Conservation (phyloP, 1,284 basidiomycete species). For the Melanopsichium pennsylvanicum region DNA sequence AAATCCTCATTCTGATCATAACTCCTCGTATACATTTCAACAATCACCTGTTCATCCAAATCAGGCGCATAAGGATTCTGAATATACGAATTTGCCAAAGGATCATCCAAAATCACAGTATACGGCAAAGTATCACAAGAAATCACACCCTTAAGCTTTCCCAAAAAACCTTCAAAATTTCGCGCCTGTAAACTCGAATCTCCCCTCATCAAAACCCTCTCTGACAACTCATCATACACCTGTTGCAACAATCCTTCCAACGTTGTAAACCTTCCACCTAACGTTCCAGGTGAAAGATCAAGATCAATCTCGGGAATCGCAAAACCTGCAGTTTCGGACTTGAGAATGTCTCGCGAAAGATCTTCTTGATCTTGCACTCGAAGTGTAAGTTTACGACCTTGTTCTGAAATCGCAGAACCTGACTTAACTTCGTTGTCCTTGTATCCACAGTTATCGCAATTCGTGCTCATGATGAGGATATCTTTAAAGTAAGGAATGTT, state of each 20-base stretch:
- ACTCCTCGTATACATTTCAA: slow-evolving; percentile 82
- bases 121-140: slow-evolving; percentile 57
- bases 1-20: slow-evolving; percentile 94
- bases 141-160: slow-evolving; percentile 70
- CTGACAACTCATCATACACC: slow-evolving; percentile 91
- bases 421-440: slow-evolving; percentile 98
- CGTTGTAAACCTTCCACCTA: slow-evolving; percentile 98
- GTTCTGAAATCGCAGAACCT: slow-evolving; percentile 82
- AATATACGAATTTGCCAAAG: slow-evolving; percentile 91
- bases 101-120: slow-evolving; percentile 93
- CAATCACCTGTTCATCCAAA: slow-evolving; percentile 68
- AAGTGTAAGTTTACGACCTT: slow-evolving; percentile 86
- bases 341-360: slow-evolving; percentile 87
- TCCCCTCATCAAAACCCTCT: slow-evolving; percentile 83
- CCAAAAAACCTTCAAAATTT: slow-evolving; percentile 73
- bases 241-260: slow-evolving; percentile 93
- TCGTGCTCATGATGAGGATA: slow-evolving; percentile 97
- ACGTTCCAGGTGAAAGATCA: slow-evolving; percentile 86
- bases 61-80: slow-evolving; percentile 79
- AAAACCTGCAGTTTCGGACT: slow-evolving; percentile 77
- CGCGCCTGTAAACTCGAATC: slow-evolving; percentile 68
- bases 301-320: slow-evolving; percentile 95
- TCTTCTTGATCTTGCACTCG: slow-evolving; percentile 93
- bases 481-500: slow-evolving; percentile 99
- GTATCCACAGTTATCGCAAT: slow-evolving; percentile 93